phyloP scores from a whole-genome alignment of 805 yeast species.

The Metschnikowia aberdeeniae region DNA sequence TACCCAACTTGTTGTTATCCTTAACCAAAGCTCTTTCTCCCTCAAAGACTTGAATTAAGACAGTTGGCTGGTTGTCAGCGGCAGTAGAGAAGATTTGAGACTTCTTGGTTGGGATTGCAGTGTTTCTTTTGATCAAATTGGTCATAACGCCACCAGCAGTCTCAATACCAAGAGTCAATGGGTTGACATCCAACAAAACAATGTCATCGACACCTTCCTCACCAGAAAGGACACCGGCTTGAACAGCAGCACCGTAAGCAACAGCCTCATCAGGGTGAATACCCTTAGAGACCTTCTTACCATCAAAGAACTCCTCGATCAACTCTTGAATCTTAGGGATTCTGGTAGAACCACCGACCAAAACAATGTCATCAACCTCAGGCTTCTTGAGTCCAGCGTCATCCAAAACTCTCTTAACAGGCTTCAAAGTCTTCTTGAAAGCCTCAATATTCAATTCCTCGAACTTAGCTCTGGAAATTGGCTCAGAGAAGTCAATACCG shows the following conservation, averaged over 20 bases:
- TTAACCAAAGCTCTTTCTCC: constrained; percentile 23
- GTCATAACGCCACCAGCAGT: constrained; percentile 23
- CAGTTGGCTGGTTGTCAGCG: constrained; percentile 22
- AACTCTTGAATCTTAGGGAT: constrained; percentile 21
- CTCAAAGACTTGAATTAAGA: constrained; percentile 20
- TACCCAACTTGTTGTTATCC: constrained; percentile 23
- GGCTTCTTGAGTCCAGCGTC: constrained; percentile 20
- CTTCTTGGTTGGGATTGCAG: constrained; percentile 22
- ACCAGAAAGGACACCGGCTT: constrained; percentile 22
- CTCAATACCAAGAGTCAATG: constrained; percentile 22
- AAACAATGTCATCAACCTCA: constrained; percentile 20
- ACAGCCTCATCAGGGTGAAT: constrained; percentile 46
- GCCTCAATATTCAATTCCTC: constrained; percentile 21
- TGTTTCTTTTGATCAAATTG: constrained; percentile 21
- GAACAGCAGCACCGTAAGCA: constrained; percentile 77
- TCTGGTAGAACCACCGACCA: constrained; percentile 22
- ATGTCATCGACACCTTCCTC: constrained; percentile 70
- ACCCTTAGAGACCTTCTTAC: constrained; percentile 22
- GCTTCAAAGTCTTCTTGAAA: constrained; percentile 21
- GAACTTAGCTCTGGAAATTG: constrained; percentile 20
- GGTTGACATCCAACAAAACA: constrained; percentile 24
- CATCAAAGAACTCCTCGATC: constrained; percentile 19
- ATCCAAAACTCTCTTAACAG: constrained; percentile 19
- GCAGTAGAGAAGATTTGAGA: constrained; percentile 22
- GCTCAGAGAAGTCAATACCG: constrained; percentile 21